Conservation (phyloP, 1,139 yeast genomes). For the Pneumocystis wakefieldiae region DNA sequence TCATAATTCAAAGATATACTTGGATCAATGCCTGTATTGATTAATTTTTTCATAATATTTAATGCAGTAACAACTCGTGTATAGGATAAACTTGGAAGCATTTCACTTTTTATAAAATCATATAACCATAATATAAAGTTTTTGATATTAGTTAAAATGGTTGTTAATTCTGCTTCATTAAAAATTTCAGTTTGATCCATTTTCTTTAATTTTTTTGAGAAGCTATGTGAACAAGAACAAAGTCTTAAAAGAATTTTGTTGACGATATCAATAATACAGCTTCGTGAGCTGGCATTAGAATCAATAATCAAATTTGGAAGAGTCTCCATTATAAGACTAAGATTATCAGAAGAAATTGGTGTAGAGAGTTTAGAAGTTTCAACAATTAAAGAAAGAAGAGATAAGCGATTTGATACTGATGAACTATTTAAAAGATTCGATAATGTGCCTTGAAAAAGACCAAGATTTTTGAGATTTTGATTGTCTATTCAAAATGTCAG, state of each 20-base stretch:
- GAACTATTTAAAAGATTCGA: conserved; percentile 2
- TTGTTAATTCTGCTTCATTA: not conserved
- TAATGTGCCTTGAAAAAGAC: conserved; percentile 1
- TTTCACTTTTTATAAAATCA: conserved; percentile 3
- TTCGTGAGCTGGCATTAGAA: conserved; percentile 6
- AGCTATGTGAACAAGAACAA: conserved; percentile 2
- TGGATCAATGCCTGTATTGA: conserved; percentile 3
- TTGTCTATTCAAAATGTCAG: not conserved
- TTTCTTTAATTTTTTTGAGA: not conserved
- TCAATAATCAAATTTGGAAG: conserved; percentile 5
- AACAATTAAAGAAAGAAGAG: conserved; percentile 4
- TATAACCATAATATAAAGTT: conserved; percentile 6
- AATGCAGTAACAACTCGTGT: conserved; percentile 6
- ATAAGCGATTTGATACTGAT: conserved; percentile 1
- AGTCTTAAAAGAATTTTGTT: conserved; percentile 6
- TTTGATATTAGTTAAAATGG: not conserved
- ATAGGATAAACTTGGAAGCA: conserved; percentile 7
- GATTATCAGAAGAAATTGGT: not conserved
- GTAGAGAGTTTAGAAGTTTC: conserved; percentile 4
- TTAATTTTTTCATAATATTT: conserved; percentile 6
- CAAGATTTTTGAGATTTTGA: not conserved
- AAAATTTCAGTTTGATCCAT: not conserved
- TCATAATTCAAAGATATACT: not conserved
- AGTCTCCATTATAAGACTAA: not conserved
- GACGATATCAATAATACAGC: conserved; percentile 4